phyloP scores from a whole-genome alignment of 345 rosid genomes.

The Populus pruinosa region DNA sequence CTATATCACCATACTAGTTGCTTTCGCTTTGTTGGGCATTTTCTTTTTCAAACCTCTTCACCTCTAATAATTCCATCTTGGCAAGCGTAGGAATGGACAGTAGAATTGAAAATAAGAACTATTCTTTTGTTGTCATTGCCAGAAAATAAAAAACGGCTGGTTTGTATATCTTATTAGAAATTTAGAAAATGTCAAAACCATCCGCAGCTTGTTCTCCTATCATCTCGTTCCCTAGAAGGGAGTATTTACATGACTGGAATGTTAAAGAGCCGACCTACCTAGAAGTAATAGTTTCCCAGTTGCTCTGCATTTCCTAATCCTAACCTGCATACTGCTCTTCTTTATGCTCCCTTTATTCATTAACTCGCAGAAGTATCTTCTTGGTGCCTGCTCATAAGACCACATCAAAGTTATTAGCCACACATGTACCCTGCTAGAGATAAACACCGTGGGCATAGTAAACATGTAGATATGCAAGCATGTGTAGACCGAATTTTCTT shows the following conservation, averaged over 20 bases:
- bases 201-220: neutral
- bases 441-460: neutral
- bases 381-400: constrained; percentile 40
- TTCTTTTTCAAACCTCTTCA: neutral
- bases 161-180: neutral
- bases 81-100: neutral
- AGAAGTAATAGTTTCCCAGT: constrained; percentile 36
- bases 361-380: constrained; percentile 63
- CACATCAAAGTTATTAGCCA: neutral
- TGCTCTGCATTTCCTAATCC: constrained; percentile 63
- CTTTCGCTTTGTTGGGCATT: neutral
- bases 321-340: constrained; percentile 36
- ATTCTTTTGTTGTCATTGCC: neutral
- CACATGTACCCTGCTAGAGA: neutral
- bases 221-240: neutral
- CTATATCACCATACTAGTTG: neutral
- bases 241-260: neutral
- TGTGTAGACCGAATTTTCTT: constrained; percentile 40
- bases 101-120: neutral
- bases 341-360: constrained; percentile 33
- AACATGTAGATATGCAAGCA: neutral
- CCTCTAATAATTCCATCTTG: neutral
- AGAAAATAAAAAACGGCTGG: neutral
- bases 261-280: neutral
- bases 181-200: neutral